phyloP scores from a whole-genome alignment of 2,329 filamentous ascomycete species.

The Fusarium sp. region DNA sequence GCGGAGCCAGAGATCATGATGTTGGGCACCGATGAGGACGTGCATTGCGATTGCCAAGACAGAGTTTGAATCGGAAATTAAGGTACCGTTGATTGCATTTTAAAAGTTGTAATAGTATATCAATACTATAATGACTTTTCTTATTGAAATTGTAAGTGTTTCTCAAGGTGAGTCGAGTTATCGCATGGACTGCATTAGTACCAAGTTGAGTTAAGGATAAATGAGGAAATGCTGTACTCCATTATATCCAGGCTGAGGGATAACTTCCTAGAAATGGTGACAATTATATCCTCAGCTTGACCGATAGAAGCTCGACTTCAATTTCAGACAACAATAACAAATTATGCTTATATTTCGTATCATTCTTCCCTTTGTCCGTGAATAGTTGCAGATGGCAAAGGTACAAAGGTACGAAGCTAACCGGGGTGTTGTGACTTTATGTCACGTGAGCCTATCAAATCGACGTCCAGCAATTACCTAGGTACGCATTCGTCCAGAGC shows the following conservation, averaged over 20 bases:
- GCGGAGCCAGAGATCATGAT: constrained; percentile 10
- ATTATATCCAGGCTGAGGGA: not conserved
- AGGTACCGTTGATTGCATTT: not conserved
- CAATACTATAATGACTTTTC: not conserved
- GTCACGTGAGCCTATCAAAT: constrained; percentile 46
- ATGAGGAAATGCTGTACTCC: not conserved
- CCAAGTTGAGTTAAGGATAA: not conserved
- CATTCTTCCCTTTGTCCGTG: constrained; percentile 20
- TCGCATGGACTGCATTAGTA: not conserved
- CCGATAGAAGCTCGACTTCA: not conserved
- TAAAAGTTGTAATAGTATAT: not conserved
- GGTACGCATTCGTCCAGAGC: constrained; percentile 36
- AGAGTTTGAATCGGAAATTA: not conserved
- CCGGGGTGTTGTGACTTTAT: constrained; percentile 1
- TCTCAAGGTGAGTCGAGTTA: not conserved
- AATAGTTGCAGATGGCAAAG: not conserved
- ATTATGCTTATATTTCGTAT: constrained; percentile 5
- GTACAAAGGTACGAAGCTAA: constrained; percentile 5
- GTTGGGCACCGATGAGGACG: constrained; percentile 33
- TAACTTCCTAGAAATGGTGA: not conserved
- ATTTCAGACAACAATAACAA: not conserved
- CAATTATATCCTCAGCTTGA: not conserved
- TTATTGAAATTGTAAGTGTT: not conserved
- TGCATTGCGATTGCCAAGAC: constrained; percentile 32
- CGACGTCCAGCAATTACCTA: constrained; percentile 46